Evolutionary conservation across 805 yeast species (phyloP), one percentile per base, ranked within the genome.

Genomic region (Lipomyces yamanashiensis): DNA sequence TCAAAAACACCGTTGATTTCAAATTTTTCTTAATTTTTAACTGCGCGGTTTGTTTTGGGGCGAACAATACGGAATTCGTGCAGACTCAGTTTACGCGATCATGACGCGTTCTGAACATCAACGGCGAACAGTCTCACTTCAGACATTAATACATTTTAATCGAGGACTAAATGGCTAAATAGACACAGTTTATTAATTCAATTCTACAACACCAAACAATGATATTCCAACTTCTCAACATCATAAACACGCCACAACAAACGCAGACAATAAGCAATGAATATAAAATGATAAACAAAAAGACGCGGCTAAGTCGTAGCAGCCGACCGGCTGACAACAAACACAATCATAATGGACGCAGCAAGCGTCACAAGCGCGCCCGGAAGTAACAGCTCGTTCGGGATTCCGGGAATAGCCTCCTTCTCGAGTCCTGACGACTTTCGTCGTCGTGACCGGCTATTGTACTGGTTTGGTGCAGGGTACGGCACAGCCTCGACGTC

Each of bases 291-390:
- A 7, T 28, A 5, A 28, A 28, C 28, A 28, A 28, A 28, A 28
- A 28, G 5, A 2, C 28, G 28, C 28, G 28, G 28, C 28, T 28
- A 28, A 28, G 28, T 28, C 23, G 51, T 34, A 50, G 41, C 40
- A 15, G 48, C 71, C 36, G 51, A 19, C 40, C 84, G 80, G 36
- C 83, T 80, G 21, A 86, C 70, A 0, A 85, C 72, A 72, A 86
- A 84, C 1, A 86, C 87, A 55, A 86, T 76, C 17, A 85, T 76
- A 23, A 83, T 78, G 1, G 89, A 79, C 1, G 85, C 84, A 1
- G 90, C 90, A 59, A 88, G 73, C 1, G 84, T 81, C 47, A 85
- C 80, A 4, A 87, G 64, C 0, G 85, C 85, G 2, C 90, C 87
- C 1, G 90, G 86, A n/a, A 89, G 75, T 47, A 89, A 74, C 12